Evolutionary conservation across 2,329 filamentous ascomycete genomes (phyloP).

Genomic region (Nemania serpens): DNA sequence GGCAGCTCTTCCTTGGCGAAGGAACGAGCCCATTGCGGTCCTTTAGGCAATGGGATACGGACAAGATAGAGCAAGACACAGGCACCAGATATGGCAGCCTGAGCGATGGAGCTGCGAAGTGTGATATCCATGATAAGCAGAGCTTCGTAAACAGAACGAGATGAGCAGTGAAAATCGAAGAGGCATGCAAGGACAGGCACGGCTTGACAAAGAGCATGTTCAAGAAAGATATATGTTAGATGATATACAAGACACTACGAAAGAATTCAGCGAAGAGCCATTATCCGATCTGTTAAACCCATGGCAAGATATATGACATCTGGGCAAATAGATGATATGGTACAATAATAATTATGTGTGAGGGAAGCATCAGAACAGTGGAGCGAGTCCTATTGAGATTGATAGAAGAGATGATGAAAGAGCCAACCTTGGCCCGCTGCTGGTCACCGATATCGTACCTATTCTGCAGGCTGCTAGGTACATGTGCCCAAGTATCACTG

Average conservation of each 20-base stretch:
- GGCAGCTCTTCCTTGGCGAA: constrained; percentile 49
- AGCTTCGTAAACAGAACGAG: neutral
- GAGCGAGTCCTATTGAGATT: neutral
- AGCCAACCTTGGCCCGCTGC: neutral
- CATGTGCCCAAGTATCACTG: neutral
- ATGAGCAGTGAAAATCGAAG: neutral
- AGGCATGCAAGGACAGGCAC: neutral
- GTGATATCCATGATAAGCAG: constrained; percentile 30
- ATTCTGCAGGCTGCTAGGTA: neutral
- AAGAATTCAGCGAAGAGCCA: neutral
- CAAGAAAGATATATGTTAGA: neutral
- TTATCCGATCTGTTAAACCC: neutral
- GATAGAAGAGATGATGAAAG: neutral
- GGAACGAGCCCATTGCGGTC: constrained; percentile 49
- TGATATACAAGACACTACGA: neutral
- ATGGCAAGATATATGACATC: neutral
- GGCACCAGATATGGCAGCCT: constrained; percentile 40
- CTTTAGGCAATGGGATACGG: constrained; percentile 34
- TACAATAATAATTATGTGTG: neutral
- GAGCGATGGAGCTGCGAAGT: constrained; percentile 33
- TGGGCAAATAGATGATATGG: neutral
- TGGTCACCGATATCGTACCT: constrained; percentile 14
- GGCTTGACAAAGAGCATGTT: constrained; percentile 14
- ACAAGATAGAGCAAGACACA: constrained; percentile 40
- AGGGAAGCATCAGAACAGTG: constrained; percentile 3